Evolutionary conservation across 1,284 basidiomycete species (phyloP).

Genomic region (Entoloma clypeatum): DNA sequence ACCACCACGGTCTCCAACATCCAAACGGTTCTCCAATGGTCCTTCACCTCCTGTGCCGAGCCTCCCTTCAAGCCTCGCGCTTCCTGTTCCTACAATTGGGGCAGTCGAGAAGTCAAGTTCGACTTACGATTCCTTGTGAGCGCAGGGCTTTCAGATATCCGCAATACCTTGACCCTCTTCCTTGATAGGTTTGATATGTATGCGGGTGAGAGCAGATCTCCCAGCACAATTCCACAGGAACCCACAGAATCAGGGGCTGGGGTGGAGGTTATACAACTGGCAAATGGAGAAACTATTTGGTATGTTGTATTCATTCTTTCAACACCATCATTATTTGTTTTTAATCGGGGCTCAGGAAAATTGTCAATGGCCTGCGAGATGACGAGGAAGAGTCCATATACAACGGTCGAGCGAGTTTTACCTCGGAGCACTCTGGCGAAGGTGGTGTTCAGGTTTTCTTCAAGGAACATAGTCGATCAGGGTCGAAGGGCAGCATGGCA

Average conservation of each 20-base stretch:
- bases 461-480: slow-evolving; percentile 66
- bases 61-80: slow-evolving; percentile 49
- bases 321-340: slow-evolving; percentile 10
- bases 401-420: slow-evolving; percentile 62
- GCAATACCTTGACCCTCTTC: slow-evolving; percentile 21
- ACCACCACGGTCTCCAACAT: slow-evolving; percentile 54
- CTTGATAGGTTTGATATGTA: slow-evolving; percentile 74
- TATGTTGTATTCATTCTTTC: slow-evolving; percentile 36
- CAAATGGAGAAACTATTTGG: slow-evolving; percentile 82
- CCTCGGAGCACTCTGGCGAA: slow-evolving; percentile 63
- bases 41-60: slow-evolving; percentile 69
- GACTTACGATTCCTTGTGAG: slow-evolving; percentile 73
- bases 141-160: slow-evolving; percentile 20
- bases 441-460: slow-evolving; percentile 59
- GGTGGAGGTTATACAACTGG: slow-evolving; percentile 73
- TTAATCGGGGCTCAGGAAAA: slow-evolving; percentile 51
- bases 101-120: slow-evolving; percentile 60
- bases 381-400: slow-evolving; percentile 70
- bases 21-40: slow-evolving; percentile 58
- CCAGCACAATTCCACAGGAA: slow-evolving; percentile 29
- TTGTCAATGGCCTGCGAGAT: slow-evolving; percentile 77
- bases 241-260: slow-evolving; percentile 53
- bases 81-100: slow-evolving; percentile 37
- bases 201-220: slow-evolving; percentile 47
- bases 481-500: slow-evolving; percentile 61